These are phyloP conservation scores for Royoungia palumana DNA, from an alignment of 768 basidiomycete genomes.

Conservation along the genomic window DNA sequence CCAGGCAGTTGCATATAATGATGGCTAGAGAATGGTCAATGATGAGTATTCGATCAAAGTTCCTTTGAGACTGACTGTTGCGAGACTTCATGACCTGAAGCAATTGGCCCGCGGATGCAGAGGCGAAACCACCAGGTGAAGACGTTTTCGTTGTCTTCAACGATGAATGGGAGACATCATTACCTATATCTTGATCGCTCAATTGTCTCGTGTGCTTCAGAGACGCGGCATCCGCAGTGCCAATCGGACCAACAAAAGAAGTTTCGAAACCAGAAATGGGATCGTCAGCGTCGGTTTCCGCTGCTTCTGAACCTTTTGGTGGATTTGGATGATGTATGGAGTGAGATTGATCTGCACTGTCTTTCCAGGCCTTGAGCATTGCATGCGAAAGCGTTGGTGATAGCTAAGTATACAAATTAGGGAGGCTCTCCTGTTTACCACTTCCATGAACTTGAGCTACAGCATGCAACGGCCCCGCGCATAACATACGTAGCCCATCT, in stretches of 20 bases:
- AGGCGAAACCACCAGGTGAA: not conserved
- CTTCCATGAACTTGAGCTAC: conserved; percentile 11
- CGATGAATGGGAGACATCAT: not conserved
- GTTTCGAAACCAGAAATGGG: conserved; percentile 20
- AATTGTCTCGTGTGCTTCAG: conserved; percentile 15
- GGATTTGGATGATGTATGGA: not conserved
- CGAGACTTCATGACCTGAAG: conserved; percentile 19
- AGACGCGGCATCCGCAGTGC: conserved; percentile 6
- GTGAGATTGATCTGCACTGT: conserved; percentile 10
- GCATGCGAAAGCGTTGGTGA: too few relatives aligned
- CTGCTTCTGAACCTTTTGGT: conserved; percentile 15
- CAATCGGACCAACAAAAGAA: conserved; percentile 8
- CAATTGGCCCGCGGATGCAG: conserved; percentile 7
- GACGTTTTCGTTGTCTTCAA: conserved; percentile 11
- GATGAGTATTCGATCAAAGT: not conserved
- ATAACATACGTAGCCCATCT: not conserved
- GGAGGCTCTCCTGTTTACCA: conserved; percentile 4
- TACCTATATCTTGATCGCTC: conserved; percentile 1
- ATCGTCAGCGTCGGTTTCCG: conserved; percentile 26
- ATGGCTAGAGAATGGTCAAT: conserved; percentile 17
- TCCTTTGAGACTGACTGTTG: conserved; percentile 17
- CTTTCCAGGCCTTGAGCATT: conserved; percentile 26
- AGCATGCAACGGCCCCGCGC: not conserved
- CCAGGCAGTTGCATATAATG: conserved; percentile 12
- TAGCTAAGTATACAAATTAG: too few relatives aligned